Evolutionary conservation across 1,284 basidiomycete species (phyloP), one percentile per base, ranked within the genome.

Genomic region (Sporisorium exsertum): DNA sequence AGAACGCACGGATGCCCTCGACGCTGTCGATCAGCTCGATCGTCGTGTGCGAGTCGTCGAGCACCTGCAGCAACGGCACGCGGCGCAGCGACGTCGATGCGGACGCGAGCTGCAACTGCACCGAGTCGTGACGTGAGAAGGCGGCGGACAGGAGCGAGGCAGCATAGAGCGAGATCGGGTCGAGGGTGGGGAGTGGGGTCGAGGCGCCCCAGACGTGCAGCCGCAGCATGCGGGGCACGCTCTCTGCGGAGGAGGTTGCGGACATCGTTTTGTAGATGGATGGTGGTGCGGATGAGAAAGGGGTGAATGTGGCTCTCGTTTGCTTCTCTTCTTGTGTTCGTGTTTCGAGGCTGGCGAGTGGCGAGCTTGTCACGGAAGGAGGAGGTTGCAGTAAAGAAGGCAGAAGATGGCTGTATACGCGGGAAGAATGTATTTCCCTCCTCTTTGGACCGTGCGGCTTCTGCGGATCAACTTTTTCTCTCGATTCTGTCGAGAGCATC

Each of bases 101-200:
- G 22, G 78, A 78, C 6, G 61, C 71, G 13, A 76, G 43, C 24
- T 75, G 51, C 20, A 76, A 43, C 40, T 35, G 40, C 4, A 58
- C 52, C 1, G 50, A 18, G 2, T 26, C 37, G 3, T 46, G 26
- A 29, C 20, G 45, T 7, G 43, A 16, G 27, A 77, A 77, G 0
- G 78, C 71, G 18, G 74, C 57, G 29, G 59, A 53, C n/a, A 82
- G 58, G 18, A 82, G 61, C 10, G 81, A 67, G 1, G 70, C 60
- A 7, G 71, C 77, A 64, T 82, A 82, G 32, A 82, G 73, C 20
- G 70, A 76, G 22, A 69, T 60, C 5, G 81, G 79, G 46, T 82
- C 81, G 40, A 80, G 70, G 0, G 72, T 65, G 10, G 81, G 81
- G 15, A 82, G 50, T 9, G 64, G n/a, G 0, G 66, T 13, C 6